Base-by-base conservation (phyloP, 2,329 filamentous ascomycete species). In the Trichoderma sp. region DNA sequence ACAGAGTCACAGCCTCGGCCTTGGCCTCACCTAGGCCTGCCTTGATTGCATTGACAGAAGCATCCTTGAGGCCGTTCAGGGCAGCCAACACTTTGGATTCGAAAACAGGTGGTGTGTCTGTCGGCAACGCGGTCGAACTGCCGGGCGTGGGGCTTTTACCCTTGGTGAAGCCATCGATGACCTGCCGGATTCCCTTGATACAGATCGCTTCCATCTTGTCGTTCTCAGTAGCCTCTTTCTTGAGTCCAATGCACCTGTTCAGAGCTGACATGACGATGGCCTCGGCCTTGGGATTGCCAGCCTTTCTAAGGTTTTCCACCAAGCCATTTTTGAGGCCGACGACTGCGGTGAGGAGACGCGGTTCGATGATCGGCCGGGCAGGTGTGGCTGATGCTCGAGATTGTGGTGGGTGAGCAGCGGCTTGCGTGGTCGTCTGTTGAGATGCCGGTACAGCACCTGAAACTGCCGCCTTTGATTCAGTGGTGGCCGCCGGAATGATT, bases 231-330 rank as follows among this genome's bases (percentile, higher is more conserved):
- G 82, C 81, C 56, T 81, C 80, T 28, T 81, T 81, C 73, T 86
- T 83, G 61, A 88, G 81, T 0, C 85, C 85, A 11, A 87, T 78
- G 58, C 83, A 85, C 30, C 85, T 85, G 73, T 87, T 87, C 73
- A 88, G 79, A 14, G 86, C 86, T 7, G 85, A 86, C 82, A 87
- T 86, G 72, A 86, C 84, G 28, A 87, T 83, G 28, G 82, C 83
- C 71, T 86, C 83, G 18, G 84, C 80, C 71, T 83, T 81, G 30
- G 82, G 81, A 14, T 81, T 80, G 15, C 81, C 80, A 1, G 83
- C 82, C 73, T 82, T 83, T 64, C 81, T 81, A 56, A 87, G 80
- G 71, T 85, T 85, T 66, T 83, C 81, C 12, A 84, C 80, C 18
- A 87, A 79, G 11, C 85, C 83, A 12, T 83, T 82, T 75, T 85